Conservation (phyloP, 2,329 filamentous ascomycete genomes). For the Neofusicoccum cordaticola region DNA sequence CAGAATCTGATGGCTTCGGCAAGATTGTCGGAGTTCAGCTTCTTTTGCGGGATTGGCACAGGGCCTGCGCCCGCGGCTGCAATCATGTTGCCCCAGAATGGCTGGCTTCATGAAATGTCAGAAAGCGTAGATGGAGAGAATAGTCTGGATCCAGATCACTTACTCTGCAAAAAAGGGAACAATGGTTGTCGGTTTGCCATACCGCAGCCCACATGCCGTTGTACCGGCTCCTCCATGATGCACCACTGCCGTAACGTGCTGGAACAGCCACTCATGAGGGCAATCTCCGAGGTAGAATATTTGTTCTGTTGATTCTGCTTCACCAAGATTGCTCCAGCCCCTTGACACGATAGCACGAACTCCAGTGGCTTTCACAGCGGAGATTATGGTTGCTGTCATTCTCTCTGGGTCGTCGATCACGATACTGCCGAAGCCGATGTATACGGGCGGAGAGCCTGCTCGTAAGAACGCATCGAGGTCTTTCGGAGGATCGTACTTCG, state of each 20-base stretch:
- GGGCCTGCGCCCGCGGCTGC: slow-evolving; percentile 63
- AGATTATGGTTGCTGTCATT: slow-evolving; percentile 70
- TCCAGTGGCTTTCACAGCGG: slow-evolving; percentile 63
- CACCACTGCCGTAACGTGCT: neutral
- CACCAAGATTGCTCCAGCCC: slow-evolving; percentile 70
- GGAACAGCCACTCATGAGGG: slow-evolving; percentile 74
- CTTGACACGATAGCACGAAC: slow-evolving; percentile 71
- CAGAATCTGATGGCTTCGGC: slow-evolving; percentile 61
- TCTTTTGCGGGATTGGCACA: slow-evolving; percentile 65
- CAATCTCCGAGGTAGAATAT: slow-evolving; percentile 72
- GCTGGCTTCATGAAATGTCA: slow-evolving; percentile 43
- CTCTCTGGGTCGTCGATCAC: slow-evolving; percentile 69
- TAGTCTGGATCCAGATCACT: no score
- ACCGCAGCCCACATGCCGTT: slow-evolving; percentile 70
- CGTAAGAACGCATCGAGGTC: slow-evolving; percentile 45
- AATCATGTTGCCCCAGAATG: slow-evolving; percentile 74
- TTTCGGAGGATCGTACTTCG: slow-evolving; percentile 54
- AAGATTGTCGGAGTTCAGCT: slow-evolving; percentile 60
- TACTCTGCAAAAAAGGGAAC: slow-evolving; percentile 74
- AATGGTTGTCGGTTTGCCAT: slow-evolving; percentile 69
- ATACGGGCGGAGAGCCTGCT: slow-evolving; percentile 57
- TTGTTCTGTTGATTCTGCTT: slow-evolving; percentile 50
- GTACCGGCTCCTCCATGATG: slow-evolving; percentile 65
- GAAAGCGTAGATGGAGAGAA: no score
- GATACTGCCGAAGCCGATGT: slow-evolving; percentile 75